Conservation (phyloP, 495 filamentous ascomycete genomes). For the Xylaria telfairii region DNA sequence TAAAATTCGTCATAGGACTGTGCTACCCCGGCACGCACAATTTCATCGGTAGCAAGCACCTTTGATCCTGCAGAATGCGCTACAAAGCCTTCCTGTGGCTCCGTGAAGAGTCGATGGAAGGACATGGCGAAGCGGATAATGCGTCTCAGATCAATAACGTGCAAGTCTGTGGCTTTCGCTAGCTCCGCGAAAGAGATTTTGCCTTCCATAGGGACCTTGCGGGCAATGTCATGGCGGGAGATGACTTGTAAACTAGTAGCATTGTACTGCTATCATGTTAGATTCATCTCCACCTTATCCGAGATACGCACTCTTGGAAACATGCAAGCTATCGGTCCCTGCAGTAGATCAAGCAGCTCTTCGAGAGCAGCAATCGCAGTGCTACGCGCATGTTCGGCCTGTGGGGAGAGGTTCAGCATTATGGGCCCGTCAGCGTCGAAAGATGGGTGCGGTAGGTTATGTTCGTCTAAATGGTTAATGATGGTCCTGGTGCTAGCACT, state of each 20-base stretch:
- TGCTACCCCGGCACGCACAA: slow-evolving; percentile 1
- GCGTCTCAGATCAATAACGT: neutral
- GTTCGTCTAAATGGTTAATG: neutral
- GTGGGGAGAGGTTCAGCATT: neutral
- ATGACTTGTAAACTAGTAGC: slow-evolving; percentile 40
- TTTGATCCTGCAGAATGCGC: slow-evolving; percentile 40
- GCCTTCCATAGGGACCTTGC: slow-evolving; percentile 39
- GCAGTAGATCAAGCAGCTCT: slow-evolving; percentile 9
- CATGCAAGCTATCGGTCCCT: slow-evolving; percentile 11
- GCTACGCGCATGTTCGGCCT: slow-evolving; percentile 6
- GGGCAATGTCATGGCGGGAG: slow-evolving; percentile 42
- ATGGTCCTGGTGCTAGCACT: slow-evolving; percentile 1
- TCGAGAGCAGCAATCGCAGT: slow-evolving; percentile 15
- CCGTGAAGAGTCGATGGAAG: slow-evolving; percentile 49
- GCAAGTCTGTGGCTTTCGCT: slow-evolving; percentile 30
- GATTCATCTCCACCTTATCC: too few species aligned
- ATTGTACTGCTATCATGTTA: slow-evolving; percentile 25
- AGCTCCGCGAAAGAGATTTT: slow-evolving; percentile 41
- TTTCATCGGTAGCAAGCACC: slow-evolving; percentile 34
- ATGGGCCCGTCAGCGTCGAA: neutral
- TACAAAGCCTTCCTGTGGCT: slow-evolving; percentile 33
- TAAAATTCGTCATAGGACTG: neutral
- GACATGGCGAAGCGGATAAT: slow-evolving; percentile 54
- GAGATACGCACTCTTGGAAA: neutral
- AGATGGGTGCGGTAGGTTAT: neutral